Base-by-base conservation (phyloP, 768 basidiomycete genomes). In the Xerocomus spinulosus region DNA sequence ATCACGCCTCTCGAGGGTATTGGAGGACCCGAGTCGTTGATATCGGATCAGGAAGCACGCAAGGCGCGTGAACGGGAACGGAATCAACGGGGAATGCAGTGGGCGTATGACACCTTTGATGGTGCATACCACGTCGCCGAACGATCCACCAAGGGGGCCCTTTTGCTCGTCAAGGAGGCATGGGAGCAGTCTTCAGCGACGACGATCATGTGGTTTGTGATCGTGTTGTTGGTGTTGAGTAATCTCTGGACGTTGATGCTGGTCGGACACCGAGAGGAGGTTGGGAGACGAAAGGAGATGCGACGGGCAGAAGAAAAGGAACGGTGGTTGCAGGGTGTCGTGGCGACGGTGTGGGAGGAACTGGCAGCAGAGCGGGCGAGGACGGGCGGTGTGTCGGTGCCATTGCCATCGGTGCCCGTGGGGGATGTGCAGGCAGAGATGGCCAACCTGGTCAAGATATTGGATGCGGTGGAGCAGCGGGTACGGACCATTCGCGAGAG, bases 81-180 rank as follows among this genome's bases (percentile, higher is more conserved):
- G 14, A 81, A 83, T 51, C 77, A 73, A 49, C 84, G 87, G 15
- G 82, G 82, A 0, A 68, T 91, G 53, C 90, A 92, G 58, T 92
- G 90, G 90, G 89, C 89, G 3, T 87, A 81, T 70, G 90, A 92
- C 55, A 92, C 90, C 39, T 77, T 88, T 63, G 83, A 83, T 25
- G 90, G 87, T 9, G 83, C 90, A 2, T 76, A 71, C 51, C 74
- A 78, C 53, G 89, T 92, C 51, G 88, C 80, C 25, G 72, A 69
- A 58, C 80, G 81, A 60, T 88, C 85, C 51, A 78, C 86, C 35
- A 73, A 68, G 38, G 87, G 81, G 17, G 85, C 86, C 21, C 61
- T 91, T 50, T 90, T 91, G 70, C 81, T 92, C 35, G 72, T 92
- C 48, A 71, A 68, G 44, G 90, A 92, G 59, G 82, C 81, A 0